phyloP scores from a whole-genome alignment of 257 asterid species.

The Capsicum baccatum region DNA sequence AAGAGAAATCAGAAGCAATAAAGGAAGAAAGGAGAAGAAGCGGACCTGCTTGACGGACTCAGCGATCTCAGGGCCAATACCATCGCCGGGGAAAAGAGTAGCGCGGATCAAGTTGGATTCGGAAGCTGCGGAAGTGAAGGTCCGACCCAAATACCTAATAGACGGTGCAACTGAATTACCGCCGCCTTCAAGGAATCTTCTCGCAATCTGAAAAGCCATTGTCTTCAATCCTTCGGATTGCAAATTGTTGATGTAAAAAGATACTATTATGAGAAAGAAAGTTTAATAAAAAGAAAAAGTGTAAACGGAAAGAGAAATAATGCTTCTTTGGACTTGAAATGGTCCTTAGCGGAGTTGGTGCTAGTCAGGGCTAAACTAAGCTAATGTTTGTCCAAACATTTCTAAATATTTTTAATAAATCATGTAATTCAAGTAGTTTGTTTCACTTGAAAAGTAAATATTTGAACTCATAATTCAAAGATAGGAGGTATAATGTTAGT shows the following conservation, averaged over 20 bases:
- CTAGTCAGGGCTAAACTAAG: too few relatives aligned
- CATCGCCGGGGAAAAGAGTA: conserved; percentile 96
- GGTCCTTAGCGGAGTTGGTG: too few relatives aligned
- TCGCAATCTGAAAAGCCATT: conserved; percentile 32
- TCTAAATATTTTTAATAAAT: too few relatives aligned
- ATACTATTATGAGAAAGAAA: neutral
- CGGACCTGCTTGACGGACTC: conserved; percentile 76
- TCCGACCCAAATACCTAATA: neutral
- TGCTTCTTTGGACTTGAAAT: neutral
- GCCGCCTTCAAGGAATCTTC: neutral
- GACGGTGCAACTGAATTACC: neutral
- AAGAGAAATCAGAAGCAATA: neutral
- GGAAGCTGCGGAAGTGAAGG: conserved; percentile 16
- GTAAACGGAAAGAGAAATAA: neutral
- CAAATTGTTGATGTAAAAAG: neutral
- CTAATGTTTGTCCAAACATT: too few relatives aligned
- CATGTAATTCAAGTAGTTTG: too few relatives aligned
- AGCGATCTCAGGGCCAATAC: conserved; percentile 96
- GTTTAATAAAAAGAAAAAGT: too few relatives aligned
- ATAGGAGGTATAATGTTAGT: too few relatives aligned
- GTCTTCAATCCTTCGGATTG: neutral
- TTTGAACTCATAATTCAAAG: too few relatives aligned
- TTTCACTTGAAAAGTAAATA: too few relatives aligned
- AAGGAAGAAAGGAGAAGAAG: neutral
- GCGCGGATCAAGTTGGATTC: conserved; percentile 42